Evolutionary conservation across 1,284 basidiomycete genomes (phyloP), one percentile per base, ranked within the genome.

Genomic region (Exobasidium cylindrosporum): DNA sequence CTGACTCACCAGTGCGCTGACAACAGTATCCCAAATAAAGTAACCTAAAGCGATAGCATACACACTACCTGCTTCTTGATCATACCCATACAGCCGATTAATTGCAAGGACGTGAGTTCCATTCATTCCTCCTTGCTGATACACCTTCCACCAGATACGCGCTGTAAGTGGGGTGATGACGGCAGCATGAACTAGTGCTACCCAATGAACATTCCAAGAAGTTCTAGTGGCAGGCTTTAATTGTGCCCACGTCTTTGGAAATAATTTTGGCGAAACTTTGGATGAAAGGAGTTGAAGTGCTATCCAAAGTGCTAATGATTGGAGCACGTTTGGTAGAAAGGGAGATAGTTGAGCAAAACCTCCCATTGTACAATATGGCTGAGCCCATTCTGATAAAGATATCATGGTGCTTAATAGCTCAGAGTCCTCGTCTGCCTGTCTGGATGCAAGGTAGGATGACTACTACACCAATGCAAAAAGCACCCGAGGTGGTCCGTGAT

Each of bases 191-290:
- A 67, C 53, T 4, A 77, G 65, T 17, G 77, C 65, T 5, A 81
- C 80, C 43, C 80, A 69, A 63, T 81, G 81, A 24, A 81, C 67
- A 62, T 81, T 77, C 81, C 81, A 81, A 35, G 70, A 70, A 30
- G 70, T 73, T 45, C 69, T 61, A 32, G 78, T 80, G 53, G 64
- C 63, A 17, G 61, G 52, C 58, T 68, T 72, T 54, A 77, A 61
- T 23, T 65, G 69, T 14, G 73, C 65, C 53, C 78, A 79, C 26
- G 69, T 68, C 55, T 68, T 64, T n/a, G 75, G 69, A 52, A 80
- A 79, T 29, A 81, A 17, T 1, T 28, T 24, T 0, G 79, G 78
- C 49, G 72, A 74, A 21, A 80, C 23, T 23, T 65, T 53, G 14
- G 68, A 59, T 3, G 74, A 78, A n/a, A 79, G 60, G 6, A 64